A percentile compares a stretch with the other conserved stretches of the same genome.
Evolutionary conservation across 768 basidiomycete genomes (phyloP).

Genomic region (Macrolepiota albuminosa): DNA sequence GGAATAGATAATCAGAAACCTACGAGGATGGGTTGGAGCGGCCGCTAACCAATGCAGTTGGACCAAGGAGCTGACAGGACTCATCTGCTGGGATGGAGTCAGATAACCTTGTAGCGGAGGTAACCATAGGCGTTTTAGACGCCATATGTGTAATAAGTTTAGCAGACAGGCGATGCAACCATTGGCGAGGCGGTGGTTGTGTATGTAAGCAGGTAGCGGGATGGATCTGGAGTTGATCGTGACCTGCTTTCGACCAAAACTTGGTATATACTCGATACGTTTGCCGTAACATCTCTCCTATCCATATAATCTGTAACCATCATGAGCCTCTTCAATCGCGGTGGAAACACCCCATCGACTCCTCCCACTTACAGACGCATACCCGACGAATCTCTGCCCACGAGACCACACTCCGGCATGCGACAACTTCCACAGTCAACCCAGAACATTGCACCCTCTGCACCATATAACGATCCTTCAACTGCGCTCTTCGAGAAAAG

Average conservation of each 20-base stretch:
- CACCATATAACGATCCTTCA: conserved; percentile 50
- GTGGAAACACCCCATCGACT: conserved; percentile 30
- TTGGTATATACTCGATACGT: background rate
- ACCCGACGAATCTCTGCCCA: conserved; percentile 27
- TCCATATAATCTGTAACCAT: conserved; percentile 1
- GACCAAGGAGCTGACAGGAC: conserved; percentile 49
- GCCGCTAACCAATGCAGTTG: conserved; percentile 42
- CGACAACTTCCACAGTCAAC: conserved; percentile 35
- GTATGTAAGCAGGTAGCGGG: conserved; percentile 10
- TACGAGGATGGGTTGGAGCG: conserved; percentile 26
- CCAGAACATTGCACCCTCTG: conserved; percentile 34
- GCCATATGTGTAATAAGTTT: conserved; percentile 2
- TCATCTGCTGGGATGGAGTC: conserved; percentile 39
- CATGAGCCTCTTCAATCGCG: conserved; percentile 49
- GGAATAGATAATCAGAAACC: conserved; percentile 42
- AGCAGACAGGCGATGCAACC: background rate
- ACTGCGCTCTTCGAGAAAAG: conserved; percentile 45
- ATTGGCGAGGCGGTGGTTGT: background rate
- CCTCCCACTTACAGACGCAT: conserved; percentile 39
- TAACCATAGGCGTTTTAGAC: background rate
- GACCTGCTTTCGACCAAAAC: background rate
- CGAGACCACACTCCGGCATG: conserved; percentile 27
- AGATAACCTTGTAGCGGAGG: background rate
- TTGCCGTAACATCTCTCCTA: background rate
- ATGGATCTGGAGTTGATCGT: background rate